Base-by-base conservation (phyloP, 768 basidiomycete genomes). In the Lenzites betulinus region DNA sequence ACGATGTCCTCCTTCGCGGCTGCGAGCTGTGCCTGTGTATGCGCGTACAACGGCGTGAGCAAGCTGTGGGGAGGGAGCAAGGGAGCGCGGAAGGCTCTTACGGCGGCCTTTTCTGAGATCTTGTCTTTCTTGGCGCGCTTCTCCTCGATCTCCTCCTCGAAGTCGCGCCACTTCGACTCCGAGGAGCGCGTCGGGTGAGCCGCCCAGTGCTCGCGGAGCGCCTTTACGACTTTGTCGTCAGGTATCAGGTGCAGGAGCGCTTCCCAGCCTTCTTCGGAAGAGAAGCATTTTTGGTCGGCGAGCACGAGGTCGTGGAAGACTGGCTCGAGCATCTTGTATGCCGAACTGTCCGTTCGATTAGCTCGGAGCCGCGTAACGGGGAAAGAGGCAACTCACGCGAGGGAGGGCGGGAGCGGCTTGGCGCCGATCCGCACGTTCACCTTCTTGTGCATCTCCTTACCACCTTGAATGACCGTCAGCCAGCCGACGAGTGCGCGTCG, bases 401-500 rank as follows among this genome's bases (percentile, higher is more conserved):
- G 72, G 1, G 86, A 81, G 7, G 95, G 93, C 41, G 95, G 92
- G 18, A 97, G 74, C 7, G 75, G 70, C 36, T 76, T 73, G 13
- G 69, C 60, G 1, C 67, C 71, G n/a, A 76, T 68, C 49, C 90
- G 80, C 36, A 95, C 83, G 69, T 93, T 90, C 26, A 96, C 84
- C 70, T 88, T 89, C 75, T 93, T 96, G 51, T 78, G 80, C 77
- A 86, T 86, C 66, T 93, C 91, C 58, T 89, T 90, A 7, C 90
- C 86, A 6, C 89, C 87, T 61, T 88, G 87, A 48, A 96, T 77
- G 15, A 98, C 87, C 33, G 92, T 91, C 66, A 98, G 74, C 76
- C 88, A 97, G 16, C 81, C 84, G n/a, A 98, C 92, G 51, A 99
- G 76, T 0, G 93, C 84, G 70, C 83, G 87, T 25, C 97, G 80